These are phyloP conservation scores for Candida mesenterica DNA, from an alignment of 1,139 yeast species.

Conservation along the genomic window DNA sequence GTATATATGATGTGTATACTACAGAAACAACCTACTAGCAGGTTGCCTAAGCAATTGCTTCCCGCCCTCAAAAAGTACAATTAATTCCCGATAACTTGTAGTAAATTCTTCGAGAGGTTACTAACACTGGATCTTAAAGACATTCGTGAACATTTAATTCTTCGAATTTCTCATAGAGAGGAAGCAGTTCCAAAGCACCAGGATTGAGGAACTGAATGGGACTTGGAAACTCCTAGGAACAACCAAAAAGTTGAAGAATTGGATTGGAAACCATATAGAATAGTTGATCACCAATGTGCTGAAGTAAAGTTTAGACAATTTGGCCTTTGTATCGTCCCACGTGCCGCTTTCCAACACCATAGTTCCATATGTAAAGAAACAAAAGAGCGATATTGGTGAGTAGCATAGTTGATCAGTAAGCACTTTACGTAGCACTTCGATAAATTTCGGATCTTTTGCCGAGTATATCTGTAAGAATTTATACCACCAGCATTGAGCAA, in stretches of 20 bases:
- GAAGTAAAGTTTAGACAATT: conserved; percentile 64
- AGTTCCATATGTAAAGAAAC: conserved; percentile 83
- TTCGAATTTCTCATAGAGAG: conserved; percentile 57
- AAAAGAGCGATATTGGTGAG: conserved; percentile 80
- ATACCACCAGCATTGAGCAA: conserved; percentile 89
- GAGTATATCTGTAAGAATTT: conserved; percentile 76
- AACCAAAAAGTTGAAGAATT: conserved; percentile 78
- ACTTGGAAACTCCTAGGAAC: conserved; percentile 83
- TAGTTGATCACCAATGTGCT: conserved; percentile 78
- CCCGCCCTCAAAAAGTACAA: too few relatives aligned
- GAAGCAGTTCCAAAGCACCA: conserved; percentile 91
- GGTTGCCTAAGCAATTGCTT: too few relatives aligned
- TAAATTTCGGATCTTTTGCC: conserved; percentile 74
- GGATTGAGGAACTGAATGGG: conserved; percentile 87
- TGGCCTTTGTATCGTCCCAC: conserved; percentile 58
- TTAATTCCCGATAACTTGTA: too few relatives aligned
- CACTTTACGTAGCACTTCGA: conserved; percentile 82
- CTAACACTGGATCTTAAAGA: too few relatives aligned
- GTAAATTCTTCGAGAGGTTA: too few relatives aligned
- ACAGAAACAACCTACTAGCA: neutral
- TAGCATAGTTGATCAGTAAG: conserved; percentile 86
- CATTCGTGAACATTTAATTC: too few relatives aligned
- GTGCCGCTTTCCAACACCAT: conserved; percentile 77
- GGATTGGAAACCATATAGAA: conserved; percentile 94
- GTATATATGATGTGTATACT: conserved; percentile 26